Base-by-base conservation (phyloP, 2,329 filamentous ascomycete species). In the Penicillium sp. region DNA sequence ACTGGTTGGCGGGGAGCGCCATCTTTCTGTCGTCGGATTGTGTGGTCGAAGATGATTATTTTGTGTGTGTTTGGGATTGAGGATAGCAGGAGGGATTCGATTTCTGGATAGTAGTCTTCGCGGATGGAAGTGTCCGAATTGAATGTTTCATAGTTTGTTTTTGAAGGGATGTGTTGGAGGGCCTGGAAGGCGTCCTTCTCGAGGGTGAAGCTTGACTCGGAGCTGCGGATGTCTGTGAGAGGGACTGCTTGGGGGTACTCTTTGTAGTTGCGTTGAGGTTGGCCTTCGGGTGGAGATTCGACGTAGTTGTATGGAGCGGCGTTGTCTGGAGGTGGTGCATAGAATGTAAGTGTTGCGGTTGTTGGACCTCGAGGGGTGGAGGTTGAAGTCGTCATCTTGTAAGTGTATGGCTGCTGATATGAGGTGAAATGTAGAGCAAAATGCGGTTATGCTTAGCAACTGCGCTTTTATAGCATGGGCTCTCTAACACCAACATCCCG, bases 31-130 rank as follows among this genome's bases (percentile, higher is more conserved):
- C 89, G 84, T n/a, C 92, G 88, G 71, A 96, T 85, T 7, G 91
- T 96, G 77, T 96, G 90, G 78, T 96, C 91, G 75, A 96, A 96
- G 68, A 96, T 77, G 62, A 90, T 78, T 29, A 96, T 79, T 4
- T 81, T 80, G 53, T 83, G 80, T 24, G 84, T 81, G 49, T 88
- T 89, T 0, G 87, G 86, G 14, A 95, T 79, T 54, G 84, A 73
- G 13, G 84, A 76, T 2, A 92, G 76, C 0, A 97, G 77, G 24
- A 96, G 77, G 46, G 81, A 71, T 74, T 92, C 88, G 8, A 96
- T 84, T 70, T 96, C 91, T 0, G 91, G 88, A 77, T 97, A 97
- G 79, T 96, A 97, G 50, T 85, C 81, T 1, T 75, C 66, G 66
- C 83, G 76, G 73, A 97, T 84, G 10, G 80, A 83, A 65, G 92